Conservation (phyloP, 2,329 filamentous ascomycete species). For the Parascedosporium putredinis region DNA sequence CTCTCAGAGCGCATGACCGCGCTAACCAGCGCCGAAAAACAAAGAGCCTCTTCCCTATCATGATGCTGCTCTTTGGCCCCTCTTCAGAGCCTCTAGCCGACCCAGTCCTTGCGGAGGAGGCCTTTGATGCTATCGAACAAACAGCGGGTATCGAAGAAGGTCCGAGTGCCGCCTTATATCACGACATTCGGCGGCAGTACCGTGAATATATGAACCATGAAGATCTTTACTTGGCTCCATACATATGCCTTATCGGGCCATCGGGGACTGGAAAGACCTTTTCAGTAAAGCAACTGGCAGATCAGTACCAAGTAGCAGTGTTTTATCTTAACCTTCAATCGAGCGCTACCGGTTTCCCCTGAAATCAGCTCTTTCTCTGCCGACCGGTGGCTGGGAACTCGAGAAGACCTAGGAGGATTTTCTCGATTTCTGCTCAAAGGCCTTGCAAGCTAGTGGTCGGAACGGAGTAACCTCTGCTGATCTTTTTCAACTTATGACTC, state of each 20-base stretch:
- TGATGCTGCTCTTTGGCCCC: too few relatives aligned
- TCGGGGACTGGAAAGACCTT: background rate
- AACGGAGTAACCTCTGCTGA: background rate
- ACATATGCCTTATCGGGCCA: background rate
- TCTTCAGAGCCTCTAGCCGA: too few relatives aligned
- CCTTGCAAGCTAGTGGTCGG: background rate
- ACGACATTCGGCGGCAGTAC: background rate
- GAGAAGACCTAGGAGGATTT: background rate
- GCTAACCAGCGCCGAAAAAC: too few relatives aligned
- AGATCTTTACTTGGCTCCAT: background rate
- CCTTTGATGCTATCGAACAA: too few relatives aligned
- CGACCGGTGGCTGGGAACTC: background rate
- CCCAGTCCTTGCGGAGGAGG: too few relatives aligned
- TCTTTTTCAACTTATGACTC: background rate
- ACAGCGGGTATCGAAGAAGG: too few relatives aligned
- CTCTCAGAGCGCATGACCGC: too few relatives aligned
- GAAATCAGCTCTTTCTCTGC: background rate
- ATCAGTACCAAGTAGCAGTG: background rate
- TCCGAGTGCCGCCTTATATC: background rate
- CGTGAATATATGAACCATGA: background rate
- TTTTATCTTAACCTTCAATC: background rate
- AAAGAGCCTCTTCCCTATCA: too few relatives aligned
- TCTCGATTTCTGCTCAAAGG: background rate
- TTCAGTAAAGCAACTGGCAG: background rate
- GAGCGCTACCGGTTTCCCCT: background rate